Evolutionary conservation across 2,329 filamentous ascomycete genomes (phyloP).

Genomic region (Chrysosporium queenslandicum): DNA sequence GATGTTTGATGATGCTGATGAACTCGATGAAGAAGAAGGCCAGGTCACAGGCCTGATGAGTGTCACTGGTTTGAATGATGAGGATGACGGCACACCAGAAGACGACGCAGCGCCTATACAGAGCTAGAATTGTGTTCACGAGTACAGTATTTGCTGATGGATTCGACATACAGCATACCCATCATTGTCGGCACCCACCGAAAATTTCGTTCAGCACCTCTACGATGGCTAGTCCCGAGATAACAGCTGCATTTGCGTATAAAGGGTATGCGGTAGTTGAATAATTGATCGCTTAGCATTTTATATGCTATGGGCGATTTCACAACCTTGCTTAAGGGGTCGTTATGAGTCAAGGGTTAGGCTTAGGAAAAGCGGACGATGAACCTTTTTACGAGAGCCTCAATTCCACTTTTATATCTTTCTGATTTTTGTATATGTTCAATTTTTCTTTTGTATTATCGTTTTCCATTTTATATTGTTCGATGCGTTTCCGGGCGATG

Average conservation of each 20-base stretch:
- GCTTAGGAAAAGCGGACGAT: not conserved
- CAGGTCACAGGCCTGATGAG: constrained; percentile 35
- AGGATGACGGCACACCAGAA: constrained; percentile 25
- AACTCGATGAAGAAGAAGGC: constrained; percentile 36
- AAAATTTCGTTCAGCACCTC: not conserved
- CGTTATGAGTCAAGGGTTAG: not conserved
- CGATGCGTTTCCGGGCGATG: not conserved
- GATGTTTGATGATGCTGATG: constrained; percentile 38
- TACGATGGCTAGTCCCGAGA: no score
- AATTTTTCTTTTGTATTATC: constrained; percentile 5
- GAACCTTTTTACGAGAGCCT: no score
- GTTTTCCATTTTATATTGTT: not conserved
- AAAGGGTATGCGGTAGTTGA: not conserved
- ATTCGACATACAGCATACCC: not conserved
- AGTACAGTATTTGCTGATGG: not conserved
- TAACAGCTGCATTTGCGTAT: not conserved
- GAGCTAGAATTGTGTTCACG: no score
- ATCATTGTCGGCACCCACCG: not conserved
- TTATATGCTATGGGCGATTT: not conserved
- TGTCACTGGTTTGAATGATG: constrained; percentile 35
- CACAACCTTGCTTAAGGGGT: not conserved
- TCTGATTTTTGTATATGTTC: constrained; percentile 6
- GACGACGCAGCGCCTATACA: not conserved
- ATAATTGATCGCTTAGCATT: not conserved
- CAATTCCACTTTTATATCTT: not conserved